Percentiles rank a stretch among this genome's conserved stretches.
These are phyloP conservation scores for Boletus smithii DNA, from an alignment of 1,284 basidiomycete genomes.

Conservation along the genomic window DNA sequence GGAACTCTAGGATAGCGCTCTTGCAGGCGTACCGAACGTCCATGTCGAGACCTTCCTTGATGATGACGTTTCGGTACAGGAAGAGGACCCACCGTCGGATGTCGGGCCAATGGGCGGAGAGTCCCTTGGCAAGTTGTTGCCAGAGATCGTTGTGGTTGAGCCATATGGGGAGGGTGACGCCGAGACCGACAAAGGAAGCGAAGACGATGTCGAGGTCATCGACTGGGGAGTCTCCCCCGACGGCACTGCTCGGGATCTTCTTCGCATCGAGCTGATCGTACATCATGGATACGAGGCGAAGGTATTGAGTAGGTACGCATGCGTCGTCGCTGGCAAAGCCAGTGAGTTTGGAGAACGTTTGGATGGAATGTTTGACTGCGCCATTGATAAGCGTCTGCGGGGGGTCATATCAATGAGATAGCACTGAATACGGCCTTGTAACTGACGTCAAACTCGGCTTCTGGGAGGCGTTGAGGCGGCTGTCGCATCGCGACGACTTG, in stretches of 20 bases:
- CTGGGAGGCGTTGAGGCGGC: not conserved
- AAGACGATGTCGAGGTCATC: constrained; percentile 16
- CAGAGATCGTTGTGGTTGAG: constrained; percentile 16
- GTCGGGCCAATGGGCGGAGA: constrained; percentile 21
- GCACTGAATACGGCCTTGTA: not conserved
- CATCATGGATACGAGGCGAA: constrained; percentile 22
- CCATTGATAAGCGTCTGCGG: constrained; percentile 17
- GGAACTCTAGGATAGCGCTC: constrained; percentile 25
- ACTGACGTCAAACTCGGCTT: constrained; percentile 22
- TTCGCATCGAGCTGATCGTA: constrained; percentile 21
- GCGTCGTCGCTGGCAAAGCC: constrained; percentile 10
- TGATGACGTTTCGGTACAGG: constrained; percentile 19
- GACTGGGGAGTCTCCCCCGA: constrained; percentile 4
- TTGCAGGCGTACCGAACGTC: constrained; percentile 23
- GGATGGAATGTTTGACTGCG: constrained; percentile 12
- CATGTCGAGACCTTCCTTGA: constrained; percentile 2
- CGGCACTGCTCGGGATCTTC: constrained; percentile 17
- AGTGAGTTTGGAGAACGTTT: constrained; percentile 16
- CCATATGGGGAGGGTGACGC: constrained; percentile 25
- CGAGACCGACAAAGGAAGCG: constrained; percentile 20
- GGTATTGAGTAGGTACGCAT: constrained; percentile 24
- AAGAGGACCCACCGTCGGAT: constrained; percentile 30
- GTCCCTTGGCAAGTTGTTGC: constrained; percentile 14
- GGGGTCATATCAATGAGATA: not conserved
- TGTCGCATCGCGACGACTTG: not conserved